A percentile compares a stretch with the other conserved stretches of the same genome.
Evolutionary conservation across 2,329 filamentous ascomycete species (phyloP).

Genomic region (Torrubiellomyces zombiae): DNA sequence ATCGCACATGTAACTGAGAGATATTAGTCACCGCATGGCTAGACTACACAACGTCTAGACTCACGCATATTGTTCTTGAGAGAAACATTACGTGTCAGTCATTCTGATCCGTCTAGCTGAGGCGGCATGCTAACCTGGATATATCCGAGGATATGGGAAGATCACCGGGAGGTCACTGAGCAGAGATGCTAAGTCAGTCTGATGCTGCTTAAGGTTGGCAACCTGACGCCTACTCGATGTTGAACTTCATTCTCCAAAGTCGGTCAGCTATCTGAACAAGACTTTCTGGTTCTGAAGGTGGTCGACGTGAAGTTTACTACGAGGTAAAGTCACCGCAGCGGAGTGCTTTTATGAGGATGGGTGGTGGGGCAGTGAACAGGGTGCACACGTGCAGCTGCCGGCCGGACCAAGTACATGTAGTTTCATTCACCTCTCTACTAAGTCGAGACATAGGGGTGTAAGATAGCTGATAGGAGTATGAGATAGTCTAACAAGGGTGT

Average conservation of each 20-base stretch:
- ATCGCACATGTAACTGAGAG: constrained; percentile 37
- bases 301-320: too few relatives aligned
- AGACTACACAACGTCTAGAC: constrained; percentile 8
- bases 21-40: not conserved
- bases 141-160: constrained; percentile 43
- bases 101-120: not conserved
- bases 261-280: constrained; percentile 1
- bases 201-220: not conserved
- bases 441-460: too few relatives aligned
- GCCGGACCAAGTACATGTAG: too few relatives aligned
- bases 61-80: constrained; percentile 37
- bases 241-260: constrained; percentile 28
- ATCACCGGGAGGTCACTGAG: constrained; percentile 38
- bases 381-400: too few relatives aligned
- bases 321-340: too few relatives aligned
- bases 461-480: too few relatives aligned
- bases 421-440: too few relatives aligned
- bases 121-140: constrained; percentile 30
- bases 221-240: constrained; percentile 25
- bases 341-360: too few relatives aligned
- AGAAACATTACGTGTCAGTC: not conserved
- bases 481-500: too few relatives aligned
- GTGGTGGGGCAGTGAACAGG: too few relatives aligned
- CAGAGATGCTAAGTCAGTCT: constrained; percentile 6
- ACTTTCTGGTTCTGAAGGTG: too few relatives aligned